Percentiles rank a stretch among this genome's conserved stretches.
These are phyloP conservation scores for Entonaema liquescens DNA, from an alignment of 495 filamentous ascomycete genomes.

Conservation along the genomic window DNA sequence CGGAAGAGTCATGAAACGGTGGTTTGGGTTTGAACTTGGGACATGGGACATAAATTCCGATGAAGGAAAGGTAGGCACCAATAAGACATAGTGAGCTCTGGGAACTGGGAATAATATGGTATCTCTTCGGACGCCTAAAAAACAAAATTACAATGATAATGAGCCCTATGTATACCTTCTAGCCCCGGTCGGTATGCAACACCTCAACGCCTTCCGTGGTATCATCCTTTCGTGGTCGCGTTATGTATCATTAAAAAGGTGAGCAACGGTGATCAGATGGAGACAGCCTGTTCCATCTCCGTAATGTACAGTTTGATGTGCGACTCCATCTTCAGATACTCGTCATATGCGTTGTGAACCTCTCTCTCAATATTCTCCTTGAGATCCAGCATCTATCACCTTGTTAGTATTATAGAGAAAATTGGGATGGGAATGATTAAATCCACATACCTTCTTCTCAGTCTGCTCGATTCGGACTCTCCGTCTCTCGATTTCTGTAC, in stretches of 20 bases:
- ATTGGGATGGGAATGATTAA: background rate
- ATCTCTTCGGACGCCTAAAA: conserved; percentile 14
- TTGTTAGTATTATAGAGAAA: conserved; percentile 46
- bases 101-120: background rate
- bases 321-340: conserved; percentile 95
- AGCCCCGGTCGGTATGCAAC: background rate
- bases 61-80: conserved; percentile 9
- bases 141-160: conserved; percentile 6
- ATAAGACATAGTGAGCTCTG: background rate
- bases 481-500: conserved; percentile 87
- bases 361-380: conserved; percentile 97
- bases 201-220: conserved; percentile 47
- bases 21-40: conserved; percentile 70
- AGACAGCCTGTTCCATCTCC: conserved; percentile 88
- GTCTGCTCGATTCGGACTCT: conserved; percentile 94
- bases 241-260: conserved; percentile 27
- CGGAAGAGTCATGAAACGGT: conserved; percentile 69
- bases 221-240: conserved; percentile 40
- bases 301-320: conserved; percentile 98
- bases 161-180: conserved; percentile 12
- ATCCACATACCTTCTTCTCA: conserved; percentile 86
- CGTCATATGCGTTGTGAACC: conserved; percentile 83
- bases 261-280: conserved; percentile 57
- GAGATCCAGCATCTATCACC: conserved; percentile 85
- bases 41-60: conserved; percentile 40